Evolutionary conservation across 2,329 filamentous ascomycete species (phyloP), one percentile per base, ranked within the genome.

Genomic region (Aspergillus sp.): DNA sequence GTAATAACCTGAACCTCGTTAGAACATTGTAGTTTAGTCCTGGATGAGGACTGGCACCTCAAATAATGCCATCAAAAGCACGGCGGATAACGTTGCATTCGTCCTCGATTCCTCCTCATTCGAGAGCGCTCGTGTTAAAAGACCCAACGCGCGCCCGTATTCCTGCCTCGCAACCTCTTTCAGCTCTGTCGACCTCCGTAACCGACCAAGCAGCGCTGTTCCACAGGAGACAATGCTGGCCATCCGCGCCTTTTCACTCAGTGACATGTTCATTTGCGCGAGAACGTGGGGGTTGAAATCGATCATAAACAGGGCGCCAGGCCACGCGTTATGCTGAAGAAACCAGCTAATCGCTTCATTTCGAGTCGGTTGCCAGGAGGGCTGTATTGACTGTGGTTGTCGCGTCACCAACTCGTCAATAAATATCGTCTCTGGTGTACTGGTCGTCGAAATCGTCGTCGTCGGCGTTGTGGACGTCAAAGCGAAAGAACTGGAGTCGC

Each of bases 41-140:
- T 28, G 25, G 25, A 7, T 28, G 25, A 28, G 6, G 6, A 28
- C 76, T 79, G 28, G 11, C 74, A 88, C 85, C 80, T 89, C 86
- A 64, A 86, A 89, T 71, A 88, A 78, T 48, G 85, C 85, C 65
- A 89, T 80, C 67, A 86, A 80, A 46, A 88, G 77, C 28, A 88
- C 83, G 5, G 82, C 79, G 64, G 86, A 78, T 17, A 84, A 79
- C 11, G 83, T 78, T 48, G 82, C 76, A 61, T 78, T 75, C 17
- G 71, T 68, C 43, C 67, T 77, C 13, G 74, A 76, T 46, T 77
- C 71, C n/a, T 67, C 68, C 9, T 68, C 61, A 54, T 76, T 68
- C 43, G 66, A 63, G 34, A 80, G 64, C 46, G 75, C 74, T 23
- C 65, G 59, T 28, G 74, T 76, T 8, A 77, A 66, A 57, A 81